These are phyloP conservation scores for Cladophialophora carrionii DNA, from an alignment of 2,329 filamentous ascomycete species.

Conservation along the genomic window DNA sequence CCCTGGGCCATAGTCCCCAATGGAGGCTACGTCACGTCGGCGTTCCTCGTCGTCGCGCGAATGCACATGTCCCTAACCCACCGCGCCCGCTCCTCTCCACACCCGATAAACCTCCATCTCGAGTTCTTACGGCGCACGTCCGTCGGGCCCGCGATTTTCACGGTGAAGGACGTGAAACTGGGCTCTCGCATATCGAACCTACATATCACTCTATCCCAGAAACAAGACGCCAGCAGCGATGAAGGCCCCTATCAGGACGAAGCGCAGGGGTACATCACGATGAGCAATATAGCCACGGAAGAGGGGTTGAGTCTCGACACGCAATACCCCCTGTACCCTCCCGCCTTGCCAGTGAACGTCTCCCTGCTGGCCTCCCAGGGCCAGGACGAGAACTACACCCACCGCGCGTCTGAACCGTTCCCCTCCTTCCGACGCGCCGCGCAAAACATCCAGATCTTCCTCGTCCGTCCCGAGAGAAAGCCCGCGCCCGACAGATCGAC, in stretches of 20 bases:
- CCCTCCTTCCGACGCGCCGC: constrained; percentile 53
- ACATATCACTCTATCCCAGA: constrained; percentile 60
- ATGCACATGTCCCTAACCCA: constrained; percentile 62
- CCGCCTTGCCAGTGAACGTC: constrained; percentile 42
- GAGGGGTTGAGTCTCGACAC: constrained; percentile 61
- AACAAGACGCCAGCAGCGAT: constrained; percentile 37
- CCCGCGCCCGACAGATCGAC: constrained; percentile 1
- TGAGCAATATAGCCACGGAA: constrained; percentile 64
- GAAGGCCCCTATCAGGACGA: constrained; percentile 43
- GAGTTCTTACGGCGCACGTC: constrained; percentile 68
- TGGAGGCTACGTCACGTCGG: constrained; percentile 69
- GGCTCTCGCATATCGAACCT: constrained; percentile 66
- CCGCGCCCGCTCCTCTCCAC: constrained; percentile 54
- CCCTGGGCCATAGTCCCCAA: constrained; percentile 62
- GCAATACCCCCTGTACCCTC: constrained; percentile 55
- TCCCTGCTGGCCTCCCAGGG: constrained; percentile 40
- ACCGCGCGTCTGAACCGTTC: constrained; percentile 44
- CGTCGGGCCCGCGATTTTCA: constrained; percentile 60
- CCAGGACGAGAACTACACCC: constrained; percentile 52
- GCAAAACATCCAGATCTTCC: constrained; percentile 56
- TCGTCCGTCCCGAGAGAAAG: constrained; percentile 51
- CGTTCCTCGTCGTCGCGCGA: constrained; percentile 62
- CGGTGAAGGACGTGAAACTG: constrained; percentile 65
- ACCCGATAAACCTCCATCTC: constrained; percentile 66
- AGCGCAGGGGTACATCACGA: constrained; percentile 67